Percentiles rank a stretch among this genome's conserved stretches.
These are phyloP conservation scores for Tetrahymena elliotti DNA, from an alignment of 73 alveolate species.

Conservation along the genomic window DNA sequence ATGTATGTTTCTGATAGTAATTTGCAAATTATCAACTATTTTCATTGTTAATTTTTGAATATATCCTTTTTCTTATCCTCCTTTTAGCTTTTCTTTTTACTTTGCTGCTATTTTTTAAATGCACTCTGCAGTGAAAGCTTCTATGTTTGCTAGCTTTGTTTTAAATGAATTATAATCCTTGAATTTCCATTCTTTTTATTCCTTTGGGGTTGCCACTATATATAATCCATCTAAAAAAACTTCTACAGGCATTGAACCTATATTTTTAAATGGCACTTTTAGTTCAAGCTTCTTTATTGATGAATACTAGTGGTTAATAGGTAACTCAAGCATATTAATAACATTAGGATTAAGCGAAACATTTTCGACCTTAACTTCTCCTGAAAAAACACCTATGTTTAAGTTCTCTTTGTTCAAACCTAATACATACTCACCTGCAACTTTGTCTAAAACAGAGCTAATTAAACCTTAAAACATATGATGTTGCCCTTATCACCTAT, in stretches of 20 bases:
- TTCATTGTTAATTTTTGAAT: conserved; percentile 73
- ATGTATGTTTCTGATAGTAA: conserved; percentile 81
- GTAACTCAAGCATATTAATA: conserved; percentile 75
- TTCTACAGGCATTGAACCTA: conserved; percentile 89
- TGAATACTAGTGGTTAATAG: conserved; percentile 69
- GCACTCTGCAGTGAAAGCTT: conserved; percentile 22
- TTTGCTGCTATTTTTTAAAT: conserved; percentile 22
- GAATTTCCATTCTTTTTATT: conserved; percentile 52
- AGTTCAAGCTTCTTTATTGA: conserved; percentile 66
- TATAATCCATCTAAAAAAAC: conserved; percentile 71
- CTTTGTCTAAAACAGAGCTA: not conserved
- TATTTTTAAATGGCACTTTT: conserved; percentile 86
- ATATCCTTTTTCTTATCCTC: conserved; percentile 63
- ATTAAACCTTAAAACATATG: not conserved
- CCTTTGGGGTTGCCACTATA: conserved; percentile 66
- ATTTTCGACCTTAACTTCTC: conserved; percentile 67
- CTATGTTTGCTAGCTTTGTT: conserved; percentile 47
- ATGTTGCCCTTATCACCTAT: not conserved
- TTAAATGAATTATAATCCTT: conserved; percentile 37
- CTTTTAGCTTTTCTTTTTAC: conserved; percentile 22
- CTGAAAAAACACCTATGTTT: conserved; percentile 47
- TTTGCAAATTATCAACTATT: conserved; percentile 86
- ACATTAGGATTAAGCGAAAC: conserved; percentile 76
- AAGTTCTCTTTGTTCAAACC: conserved; percentile 84
- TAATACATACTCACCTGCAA: conserved; percentile 77